These are phyloP conservation scores for Metarhizium guizhouense DNA, from an alignment of 2,329 filamentous ascomycete genomes.

Conservation along the genomic window DNA sequence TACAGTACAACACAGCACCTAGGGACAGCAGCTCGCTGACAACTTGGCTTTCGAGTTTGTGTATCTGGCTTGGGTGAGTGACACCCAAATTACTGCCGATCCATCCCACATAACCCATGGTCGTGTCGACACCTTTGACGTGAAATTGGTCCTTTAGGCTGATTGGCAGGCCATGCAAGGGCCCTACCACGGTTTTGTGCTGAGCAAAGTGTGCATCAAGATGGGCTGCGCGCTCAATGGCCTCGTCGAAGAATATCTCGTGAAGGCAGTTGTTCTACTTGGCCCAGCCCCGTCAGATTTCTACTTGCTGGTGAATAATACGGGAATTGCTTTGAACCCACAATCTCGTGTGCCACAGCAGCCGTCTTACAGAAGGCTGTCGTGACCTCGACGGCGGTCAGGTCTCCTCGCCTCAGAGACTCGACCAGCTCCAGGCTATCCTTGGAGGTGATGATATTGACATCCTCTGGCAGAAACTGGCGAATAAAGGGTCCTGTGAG, in stretches of 20 bases:
- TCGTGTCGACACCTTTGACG: constrained; percentile 4
- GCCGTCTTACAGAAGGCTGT: constrained; percentile 41
- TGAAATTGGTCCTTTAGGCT: constrained; percentile 16
- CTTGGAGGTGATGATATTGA: constrained; percentile 5
- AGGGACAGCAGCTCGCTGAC: constrained; percentile 1
- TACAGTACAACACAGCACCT: constrained; percentile 40
- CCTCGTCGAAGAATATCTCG: constrained; percentile 41
- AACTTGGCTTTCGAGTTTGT: neutral
- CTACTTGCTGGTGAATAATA: neutral
- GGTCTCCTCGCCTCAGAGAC: neutral
- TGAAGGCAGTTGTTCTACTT: constrained; percentile 29
- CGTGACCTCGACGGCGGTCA: constrained; percentile 31
- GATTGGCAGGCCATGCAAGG: constrained; percentile 53
- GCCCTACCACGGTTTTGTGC: constrained; percentile 19
- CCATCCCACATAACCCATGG: constrained; percentile 16
- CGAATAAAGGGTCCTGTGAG: constrained; percentile 13
- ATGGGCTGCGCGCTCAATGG: constrained; percentile 30
- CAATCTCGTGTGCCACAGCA: constrained; percentile 45
- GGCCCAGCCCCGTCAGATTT: neutral
- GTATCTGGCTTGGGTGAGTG: neutral
- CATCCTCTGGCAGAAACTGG: constrained; percentile 7
- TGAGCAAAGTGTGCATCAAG: constrained; percentile 29
- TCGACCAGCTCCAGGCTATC: constrained; percentile 6
- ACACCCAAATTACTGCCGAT: constrained; percentile 16
- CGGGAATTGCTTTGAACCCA: constrained; percentile 15